Percentiles rank a stretch among this genome's conserved stretches.
These are phyloP conservation scores for Phytophthora parvispora DNA, from an alignment of 352 stramenopile genomes.

Conservation along the genomic window DNA sequence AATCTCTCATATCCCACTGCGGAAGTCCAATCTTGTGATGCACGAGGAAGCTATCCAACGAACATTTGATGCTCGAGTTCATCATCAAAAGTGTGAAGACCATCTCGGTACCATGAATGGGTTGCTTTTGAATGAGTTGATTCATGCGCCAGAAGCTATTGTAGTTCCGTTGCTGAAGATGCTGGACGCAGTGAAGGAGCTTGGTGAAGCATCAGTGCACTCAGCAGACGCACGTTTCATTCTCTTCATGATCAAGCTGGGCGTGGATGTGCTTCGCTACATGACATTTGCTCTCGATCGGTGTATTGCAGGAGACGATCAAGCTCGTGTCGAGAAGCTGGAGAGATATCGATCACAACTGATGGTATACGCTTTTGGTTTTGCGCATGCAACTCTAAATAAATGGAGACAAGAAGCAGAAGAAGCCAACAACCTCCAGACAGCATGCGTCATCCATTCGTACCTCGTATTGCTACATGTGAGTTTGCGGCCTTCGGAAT, in stretches of 20 bases:
- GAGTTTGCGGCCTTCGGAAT: conserved; percentile 75
- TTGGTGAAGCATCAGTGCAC: conserved; percentile 85
- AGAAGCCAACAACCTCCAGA: conserved; percentile 78
- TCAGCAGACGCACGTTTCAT: conserved; percentile 88
- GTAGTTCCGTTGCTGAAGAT: conserved; percentile 83
- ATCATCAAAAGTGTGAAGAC: conserved; percentile 87
- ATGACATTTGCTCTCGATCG: conserved; percentile 80
- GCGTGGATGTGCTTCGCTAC: conserved; percentile 84
- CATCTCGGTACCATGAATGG: conserved; percentile 97
- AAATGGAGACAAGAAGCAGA: conserved; percentile 87
- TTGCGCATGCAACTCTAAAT: conserved; percentile 73
- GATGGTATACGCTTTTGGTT: conserved; percentile 73
- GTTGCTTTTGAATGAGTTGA: conserved; percentile 98
- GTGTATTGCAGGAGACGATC: conserved; percentile 39
- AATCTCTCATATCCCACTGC: conserved; percentile 81
- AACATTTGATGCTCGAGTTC: conserved; percentile 75
- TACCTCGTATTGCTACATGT: conserved; percentile 82
- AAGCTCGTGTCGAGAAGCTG: conserved; percentile 48
- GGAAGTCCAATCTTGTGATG: conserved; percentile 85
- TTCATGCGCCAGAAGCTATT: conserved; percentile 95
- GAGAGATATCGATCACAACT: conserved; percentile 66
- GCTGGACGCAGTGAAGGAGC: conserved; percentile 83
- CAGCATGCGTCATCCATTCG: conserved; percentile 87
- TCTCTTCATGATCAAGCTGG: conserved; percentile 90
- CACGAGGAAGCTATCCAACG: conserved; percentile 85